Percentiles rank a stretch among this genome's conserved stretches.
Evolutionary conservation across 495 filamentous ascomycete species (phyloP).

Genomic region (Penicillium coprophilum): DNA sequence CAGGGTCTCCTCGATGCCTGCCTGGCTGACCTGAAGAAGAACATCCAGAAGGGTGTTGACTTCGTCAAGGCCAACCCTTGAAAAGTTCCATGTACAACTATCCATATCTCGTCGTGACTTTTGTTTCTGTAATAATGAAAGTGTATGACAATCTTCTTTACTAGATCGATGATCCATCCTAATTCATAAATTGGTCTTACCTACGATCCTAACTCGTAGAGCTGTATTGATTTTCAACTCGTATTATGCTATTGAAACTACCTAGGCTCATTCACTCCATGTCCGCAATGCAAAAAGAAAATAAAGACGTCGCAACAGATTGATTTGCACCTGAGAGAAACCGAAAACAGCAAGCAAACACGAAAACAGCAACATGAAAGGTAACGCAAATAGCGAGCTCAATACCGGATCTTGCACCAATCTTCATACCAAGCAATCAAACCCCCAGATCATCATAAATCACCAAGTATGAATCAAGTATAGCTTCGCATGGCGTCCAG

Average conservation of each 20-base stretch:
- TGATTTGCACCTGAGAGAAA: not conserved
- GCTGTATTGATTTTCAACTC: not conserved
- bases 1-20: slow-evolving; percentile 82
- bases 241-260: slow-evolving; percentile 4
- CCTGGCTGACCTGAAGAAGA: slow-evolving; percentile 85
- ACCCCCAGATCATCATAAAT: not conserved
- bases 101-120: slow-evolving; percentile 10
- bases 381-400: not conserved
- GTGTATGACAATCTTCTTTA: slow-evolving; percentile 22
- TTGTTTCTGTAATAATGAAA: slow-evolving; percentile 1
- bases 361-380: slow-evolving; percentile 4
- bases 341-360: slow-evolving; percentile 11
- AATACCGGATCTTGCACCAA: not conserved
- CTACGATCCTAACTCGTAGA: not conserved
- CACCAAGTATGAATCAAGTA: slow-evolving; percentile 28
- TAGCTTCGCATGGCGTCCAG: slow-evolving; percentile 54
- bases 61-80: slow-evolving; percentile 72
- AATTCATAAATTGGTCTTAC: slow-evolving; percentile 3
- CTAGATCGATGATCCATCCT: slow-evolving; percentile 25
- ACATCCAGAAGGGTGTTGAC: slow-evolving; percentile 73
- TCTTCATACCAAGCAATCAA: not conserved
- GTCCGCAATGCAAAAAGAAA: slow-evolving; percentile 3
- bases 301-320: not conserved
- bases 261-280: slow-evolving; percentile 1
- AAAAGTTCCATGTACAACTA: slow-evolving; percentile 35